A percentile compares a stretch with the other conserved stretches of the same genome.
phyloP scores from a whole-genome alignment of 352 stramenopile species.

The Phytophthora chlamydospora region DNA sequence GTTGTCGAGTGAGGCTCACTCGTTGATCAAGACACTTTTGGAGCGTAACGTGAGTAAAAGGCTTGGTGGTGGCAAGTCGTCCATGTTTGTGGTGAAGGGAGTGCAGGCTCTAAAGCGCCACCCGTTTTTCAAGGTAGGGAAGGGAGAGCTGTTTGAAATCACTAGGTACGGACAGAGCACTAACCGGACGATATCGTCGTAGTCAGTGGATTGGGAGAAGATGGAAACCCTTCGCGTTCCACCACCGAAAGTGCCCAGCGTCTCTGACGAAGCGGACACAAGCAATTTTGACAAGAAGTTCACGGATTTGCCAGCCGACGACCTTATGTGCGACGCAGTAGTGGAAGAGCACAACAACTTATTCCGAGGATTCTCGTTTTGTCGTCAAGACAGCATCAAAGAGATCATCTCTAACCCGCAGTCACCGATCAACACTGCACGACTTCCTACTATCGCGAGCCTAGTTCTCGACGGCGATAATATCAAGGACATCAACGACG shows the following conservation, averaged over 20 bases:
- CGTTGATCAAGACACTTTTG: conserved; percentile 95
- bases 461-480: conserved; percentile 40
- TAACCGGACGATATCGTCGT: not conserved
- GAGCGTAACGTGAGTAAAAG: conserved; percentile 96
- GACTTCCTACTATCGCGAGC: conserved; percentile 45
- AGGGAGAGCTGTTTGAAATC: not conserved
- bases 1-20: conserved; percentile 90
- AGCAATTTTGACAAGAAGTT: conserved; percentile 96
- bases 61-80: conserved; percentile 93
- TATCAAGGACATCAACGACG: conserved; percentile 47
- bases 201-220: conserved; percentile 92
- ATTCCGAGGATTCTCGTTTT: conserved; percentile 84
- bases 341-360: conserved; percentile 58
- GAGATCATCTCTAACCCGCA: conserved; percentile 30
- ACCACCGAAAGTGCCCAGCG: conserved; percentile 89
- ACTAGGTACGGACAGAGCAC: not conserved
- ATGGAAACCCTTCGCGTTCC: conserved; percentile 90
- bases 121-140: conserved; percentile 92
- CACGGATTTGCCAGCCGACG: conserved; percentile 67
- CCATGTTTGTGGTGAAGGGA: conserved; percentile 98
- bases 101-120: conserved; percentile 95
- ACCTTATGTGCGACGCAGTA: conserved; percentile 65
- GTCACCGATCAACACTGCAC: conserved; percentile 36
- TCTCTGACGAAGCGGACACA: conserved; percentile 91
- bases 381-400: conserved; percentile 50